Conservation (phyloP, 345 rosid genomes). For the Euclidium syriacum region DNA sequence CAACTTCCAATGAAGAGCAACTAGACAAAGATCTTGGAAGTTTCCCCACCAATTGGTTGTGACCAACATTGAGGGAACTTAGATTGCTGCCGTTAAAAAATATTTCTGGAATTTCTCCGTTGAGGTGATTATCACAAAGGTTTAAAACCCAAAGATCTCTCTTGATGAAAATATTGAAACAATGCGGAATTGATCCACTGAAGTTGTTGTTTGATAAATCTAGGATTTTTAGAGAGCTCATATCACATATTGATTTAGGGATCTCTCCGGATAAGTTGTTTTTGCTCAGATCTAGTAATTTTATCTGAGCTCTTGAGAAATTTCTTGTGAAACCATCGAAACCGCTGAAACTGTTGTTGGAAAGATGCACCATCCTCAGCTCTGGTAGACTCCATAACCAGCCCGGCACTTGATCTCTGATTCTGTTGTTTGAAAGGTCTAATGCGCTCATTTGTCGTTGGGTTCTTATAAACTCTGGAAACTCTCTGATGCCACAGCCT, state of each 20-base stretch:
- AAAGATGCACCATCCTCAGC: background rate
- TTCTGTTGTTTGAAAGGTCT: conserved; percentile 15
- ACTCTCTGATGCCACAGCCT: background rate
- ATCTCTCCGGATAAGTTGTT: background rate
- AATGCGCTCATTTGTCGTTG: background rate
- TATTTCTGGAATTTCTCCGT: background rate
- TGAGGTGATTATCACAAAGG: background rate
- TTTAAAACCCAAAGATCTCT: background rate
- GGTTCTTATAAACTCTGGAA: conserved; percentile 7
- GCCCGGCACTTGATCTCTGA: conserved; percentile 5
- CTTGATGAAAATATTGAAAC: background rate
- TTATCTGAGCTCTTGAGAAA: too few relatives aligned
- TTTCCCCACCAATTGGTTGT: conserved; percentile 24
- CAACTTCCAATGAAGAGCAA: conserved; percentile 32
- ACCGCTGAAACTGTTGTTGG: background rate
- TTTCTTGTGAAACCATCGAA: background rate
- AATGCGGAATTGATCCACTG: conserved; percentile 9
- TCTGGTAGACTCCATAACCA: background rate
- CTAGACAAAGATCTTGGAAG: conserved; percentile 26
- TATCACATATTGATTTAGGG: background rate
- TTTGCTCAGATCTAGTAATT: background rate
- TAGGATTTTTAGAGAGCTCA: background rate
- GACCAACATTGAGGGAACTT: conserved; percentile 14
- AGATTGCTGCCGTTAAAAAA: conserved; percentile 4
- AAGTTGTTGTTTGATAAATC: conserved; percentile 19